Base-by-base conservation (phyloP, 1,284 basidiomycete genomes). In the Fereydounia khargensis region DNA sequence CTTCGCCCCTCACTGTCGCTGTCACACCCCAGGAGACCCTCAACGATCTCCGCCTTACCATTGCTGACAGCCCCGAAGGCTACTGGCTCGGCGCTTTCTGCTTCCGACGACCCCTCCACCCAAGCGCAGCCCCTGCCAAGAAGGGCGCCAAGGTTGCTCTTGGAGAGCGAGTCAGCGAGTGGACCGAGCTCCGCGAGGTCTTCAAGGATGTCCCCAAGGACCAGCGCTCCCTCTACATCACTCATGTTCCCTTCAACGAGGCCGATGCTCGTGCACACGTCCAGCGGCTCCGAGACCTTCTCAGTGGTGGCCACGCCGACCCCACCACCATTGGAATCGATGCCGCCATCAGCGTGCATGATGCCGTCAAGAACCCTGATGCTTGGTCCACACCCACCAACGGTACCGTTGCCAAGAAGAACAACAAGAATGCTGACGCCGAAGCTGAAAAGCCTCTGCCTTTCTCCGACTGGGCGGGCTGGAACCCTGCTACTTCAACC, bases 171-270 rank as follows among this genome's bases (percentile, higher is more conserved):
- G 53, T 74, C 14, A 34, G 54, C 23, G 73, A 75, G 47, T 75
- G 71, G 71, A 55, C 46, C 24, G 64, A 70, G 59, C 64, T 75
- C 10, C 43, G 52, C 25, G 65, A 69, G 18, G 53, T 75, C 42
- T 75, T 75, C 39, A 43, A 60, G 9, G 65, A 49, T 13, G 67
- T 65, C 10, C 57, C 68, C 33, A 35, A 42, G 33, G 61, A 67
- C 35, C 39, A 65, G 42, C 57, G 70, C 30, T 59, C 60, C 43
- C 60, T 75, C 18, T 41, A 65, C 47, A 47, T 75, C 32, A 52
- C 66, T 28, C 68, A 74, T 44, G 81, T 80, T 61, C 76, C 79
- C 9, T 81, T 79, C 70, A 79, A 79, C 36, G 80, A 81, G 58
- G 74, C 77, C 24, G 75, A 78, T 31, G 80, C 80, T 13, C 75